These are phyloP conservation scores for Botrytis aclada DNA, from an alignment of 2,329 filamentous ascomycete species.

Conservation along the genomic window DNA sequence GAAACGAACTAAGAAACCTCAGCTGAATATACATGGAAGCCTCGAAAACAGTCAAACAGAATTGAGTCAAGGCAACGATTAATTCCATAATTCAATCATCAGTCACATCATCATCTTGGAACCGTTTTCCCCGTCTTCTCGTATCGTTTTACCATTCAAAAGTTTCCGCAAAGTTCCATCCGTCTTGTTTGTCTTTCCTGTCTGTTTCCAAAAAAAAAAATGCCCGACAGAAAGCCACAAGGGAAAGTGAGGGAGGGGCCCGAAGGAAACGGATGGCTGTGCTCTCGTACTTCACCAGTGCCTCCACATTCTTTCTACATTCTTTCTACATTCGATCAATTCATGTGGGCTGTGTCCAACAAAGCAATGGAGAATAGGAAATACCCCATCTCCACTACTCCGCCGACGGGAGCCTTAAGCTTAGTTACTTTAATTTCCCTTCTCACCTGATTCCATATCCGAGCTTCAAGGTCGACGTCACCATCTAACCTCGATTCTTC, in stretches of 20 bases:
- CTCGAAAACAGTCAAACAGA: background rate
- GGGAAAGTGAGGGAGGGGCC: background rate
- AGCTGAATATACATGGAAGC: background rate
- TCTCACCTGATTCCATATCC: background rate
- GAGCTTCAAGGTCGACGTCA: background rate
- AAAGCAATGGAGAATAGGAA: background rate
- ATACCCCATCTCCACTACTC: background rate
- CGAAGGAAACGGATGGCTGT: background rate
- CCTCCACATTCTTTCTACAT: conserved; percentile 7
- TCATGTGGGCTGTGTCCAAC: background rate
- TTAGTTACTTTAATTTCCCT: background rate
- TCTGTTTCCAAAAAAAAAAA: conserved; percentile 13
- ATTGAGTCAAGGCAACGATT: background rate
- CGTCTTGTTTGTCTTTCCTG: background rate
- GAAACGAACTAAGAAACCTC: background rate
- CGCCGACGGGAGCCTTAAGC: background rate
- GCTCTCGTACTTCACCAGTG: conserved; percentile 1
- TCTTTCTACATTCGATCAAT: background rate
- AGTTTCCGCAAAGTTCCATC: background rate
- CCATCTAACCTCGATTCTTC: background rate
- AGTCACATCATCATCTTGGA: background rate
- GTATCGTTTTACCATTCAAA: background rate
- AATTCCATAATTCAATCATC: background rate
- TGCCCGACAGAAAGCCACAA: background rate
- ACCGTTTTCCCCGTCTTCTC: background rate